Percentiles rank a stretch among this genome's conserved stretches.
These are phyloP conservation scores for Penicillium manginii DNA, from an alignment of 495 filamentous ascomycete species.

Conservation along the genomic window DNA sequence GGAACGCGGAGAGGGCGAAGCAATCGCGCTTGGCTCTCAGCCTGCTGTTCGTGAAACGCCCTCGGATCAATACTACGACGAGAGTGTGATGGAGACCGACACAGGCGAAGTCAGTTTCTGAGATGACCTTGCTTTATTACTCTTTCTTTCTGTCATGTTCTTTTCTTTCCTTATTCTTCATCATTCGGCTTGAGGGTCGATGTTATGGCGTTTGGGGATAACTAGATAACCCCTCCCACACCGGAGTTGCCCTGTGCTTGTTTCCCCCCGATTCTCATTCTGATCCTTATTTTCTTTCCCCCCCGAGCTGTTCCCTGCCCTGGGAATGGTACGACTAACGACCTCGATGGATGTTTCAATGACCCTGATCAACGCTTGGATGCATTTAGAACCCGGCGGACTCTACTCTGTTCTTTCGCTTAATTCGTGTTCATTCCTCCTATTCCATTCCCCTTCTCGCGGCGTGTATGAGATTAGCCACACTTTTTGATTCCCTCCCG, in stretches of 20 bases:
- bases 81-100: conserved; percentile 48
- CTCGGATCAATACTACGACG: conserved; percentile 47
- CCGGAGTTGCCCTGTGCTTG: conserved; percentile 12
- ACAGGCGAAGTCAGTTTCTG: conserved; percentile 52
- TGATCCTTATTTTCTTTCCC: conserved; percentile 6
- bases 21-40: conserved; percentile 39
- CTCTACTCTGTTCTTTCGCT: conserved; percentile 21
- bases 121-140: not conserved
- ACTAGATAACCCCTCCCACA: conserved; percentile 16
- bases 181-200: conserved; percentile 10
- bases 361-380: conserved; percentile 37
- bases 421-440: conserved; percentile 19
- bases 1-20: conserved; percentile 53
- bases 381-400: conserved; percentile 33
- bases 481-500: conserved; percentile 19
- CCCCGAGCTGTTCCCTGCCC: conserved; percentile 6
- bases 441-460: conserved; percentile 16
- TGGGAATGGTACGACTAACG: conserved; percentile 26
- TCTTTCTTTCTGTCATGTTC: not conserved
- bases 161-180: not conserved
- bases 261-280: conserved; percentile 1
- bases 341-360: conserved; percentile 28
- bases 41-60: conserved; percentile 30
- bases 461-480: conserved; percentile 17
- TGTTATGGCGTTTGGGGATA: conserved; percentile 20